Evolutionary conservation across 108 stramenopile species (phyloP), one percentile per base, ranked within the genome.

Genomic region (Thalassiosira profunda): DNA sequence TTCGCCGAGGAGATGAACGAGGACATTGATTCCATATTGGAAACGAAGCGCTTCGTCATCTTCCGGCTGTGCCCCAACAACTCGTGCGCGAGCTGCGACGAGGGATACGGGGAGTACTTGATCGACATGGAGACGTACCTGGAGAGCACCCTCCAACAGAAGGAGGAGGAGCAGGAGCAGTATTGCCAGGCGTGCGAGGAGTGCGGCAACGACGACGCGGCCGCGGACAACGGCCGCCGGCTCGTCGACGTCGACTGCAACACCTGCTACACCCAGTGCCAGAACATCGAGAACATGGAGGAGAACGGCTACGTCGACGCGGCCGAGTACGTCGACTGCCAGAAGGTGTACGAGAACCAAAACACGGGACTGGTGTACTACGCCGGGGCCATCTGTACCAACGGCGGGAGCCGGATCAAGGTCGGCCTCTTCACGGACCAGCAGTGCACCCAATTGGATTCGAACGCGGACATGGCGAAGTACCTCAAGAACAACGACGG

Each of bases 81-180:
- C 66, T 62, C 62, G 5, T 89, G 89, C 46, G 53, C 62, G n/a
- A 71, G 57, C 40, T 94, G 93, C 65, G 79, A 70, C 58, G 79
- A 74, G 68, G 79, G 84, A 54, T 95, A 87, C 62, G 94, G 94
- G 30, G 94, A 95, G 60, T 95, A 95, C 70, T 30, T 91, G 20
- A 38, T 95, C 33, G 88, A 90, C 38, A 72, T 95, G 58, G 89
- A 90, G 28, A 72, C 74, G 11, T 95, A 92, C 59, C 78, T 95
- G 2, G 60, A 89, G 26, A 53, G 79, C 24, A 89, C 88, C 31
- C 72, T 92, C 4, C 65, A 82, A 15, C 86, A 87, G 73, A 83
- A 84, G 63, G 59, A 84, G 63, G 65, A 85, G 17, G 40, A 72
- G 34, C 89, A 95, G 58, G 81, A 90, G 47, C 71, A 81, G 15